phyloP scores from a whole-genome alignment of 371 early-diverging fungal genomes.

The Blakeslea trispora region DNA sequence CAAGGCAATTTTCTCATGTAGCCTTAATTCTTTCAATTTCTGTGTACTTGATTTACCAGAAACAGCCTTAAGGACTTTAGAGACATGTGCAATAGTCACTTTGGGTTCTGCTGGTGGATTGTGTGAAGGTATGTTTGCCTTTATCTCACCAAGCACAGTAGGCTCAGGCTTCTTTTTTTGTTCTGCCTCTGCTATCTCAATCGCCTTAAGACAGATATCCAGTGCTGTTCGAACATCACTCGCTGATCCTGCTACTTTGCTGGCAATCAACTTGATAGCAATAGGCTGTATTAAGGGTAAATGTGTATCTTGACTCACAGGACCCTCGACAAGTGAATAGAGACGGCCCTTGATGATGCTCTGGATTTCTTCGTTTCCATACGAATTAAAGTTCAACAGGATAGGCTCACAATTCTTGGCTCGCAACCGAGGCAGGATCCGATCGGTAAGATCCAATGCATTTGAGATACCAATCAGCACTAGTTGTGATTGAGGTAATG shows the following conservation, averaged over 20 bases:
- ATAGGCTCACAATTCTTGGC: slow-evolving; percentile 82
- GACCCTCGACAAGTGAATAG: slow-evolving; percentile 37
- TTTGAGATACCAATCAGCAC: slow-evolving; percentile 96
- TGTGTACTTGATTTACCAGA: slow-evolving; percentile 66
- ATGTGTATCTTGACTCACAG: slow-evolving; percentile 16
- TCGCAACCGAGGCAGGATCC: slow-evolving; percentile 85
- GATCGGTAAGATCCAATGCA: slow-evolving; percentile 87
- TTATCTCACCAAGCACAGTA: slow-evolving; percentile 32
- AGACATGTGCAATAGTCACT: slow-evolving; percentile 80
- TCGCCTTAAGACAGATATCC: slow-evolving; percentile 87
- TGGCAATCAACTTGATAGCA: slow-evolving; percentile 90
- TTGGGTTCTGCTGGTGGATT: slow-evolving; percentile 48
- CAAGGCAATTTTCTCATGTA: slow-evolving; percentile 83
- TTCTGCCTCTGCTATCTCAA: slow-evolving; percentile 80
- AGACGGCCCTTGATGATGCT: slow-evolving; percentile 85
- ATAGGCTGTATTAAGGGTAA: slow-evolving; percentile 74
- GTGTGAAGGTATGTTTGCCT: slow-evolving; percentile 8
- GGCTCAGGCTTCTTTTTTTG: slow-evolving; percentile 28
- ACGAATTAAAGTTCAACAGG: slow-evolving; percentile 85
- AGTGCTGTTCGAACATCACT: slow-evolving; percentile 92
- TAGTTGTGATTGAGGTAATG: slow-evolving; percentile 61
- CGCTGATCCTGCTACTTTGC: slow-evolving; percentile 88
- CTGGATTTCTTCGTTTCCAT: slow-evolving; percentile 78
- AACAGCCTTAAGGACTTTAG: slow-evolving; percentile 66
- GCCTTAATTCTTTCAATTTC: slow-evolving; percentile 66